Conservation (phyloP, 2,329 filamentous ascomycete genomes). For the Pseudogymnoascus sp. region DNA sequence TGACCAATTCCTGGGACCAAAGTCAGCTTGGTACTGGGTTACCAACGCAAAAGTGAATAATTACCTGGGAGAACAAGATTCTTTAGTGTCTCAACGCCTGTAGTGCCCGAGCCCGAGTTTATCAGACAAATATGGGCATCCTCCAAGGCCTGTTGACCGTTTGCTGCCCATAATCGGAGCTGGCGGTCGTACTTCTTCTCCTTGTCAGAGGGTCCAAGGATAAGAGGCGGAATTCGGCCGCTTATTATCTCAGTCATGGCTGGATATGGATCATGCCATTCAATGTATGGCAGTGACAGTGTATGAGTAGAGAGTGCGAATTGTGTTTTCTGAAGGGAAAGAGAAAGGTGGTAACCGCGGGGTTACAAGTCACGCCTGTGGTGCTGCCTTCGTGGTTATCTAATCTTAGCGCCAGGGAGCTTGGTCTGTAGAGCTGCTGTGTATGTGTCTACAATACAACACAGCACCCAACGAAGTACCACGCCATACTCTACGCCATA, state of each 20-base stretch:
- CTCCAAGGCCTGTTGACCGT: slow-evolving; percentile 82
- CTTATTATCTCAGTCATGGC: slow-evolving; percentile 24
- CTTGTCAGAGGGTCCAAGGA: slow-evolving; percentile 49
- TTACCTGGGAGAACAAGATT: slow-evolving; percentile 86
- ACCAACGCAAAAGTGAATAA: slow-evolving; percentile 13
- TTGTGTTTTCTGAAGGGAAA: neutral
- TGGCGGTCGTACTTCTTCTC: slow-evolving; percentile 87
- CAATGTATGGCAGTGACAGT: neutral
- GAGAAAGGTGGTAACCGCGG: neutral
- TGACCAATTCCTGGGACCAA: slow-evolving; percentile 60
- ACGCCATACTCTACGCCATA: neutral
- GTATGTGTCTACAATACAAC: neutral
- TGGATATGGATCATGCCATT: slow-evolving; percentile 18
- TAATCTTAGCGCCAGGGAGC: slow-evolving; percentile 2
- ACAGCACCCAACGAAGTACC: neutral
- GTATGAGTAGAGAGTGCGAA: neutral
- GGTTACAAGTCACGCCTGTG: neutral
- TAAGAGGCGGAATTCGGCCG: slow-evolving; percentile 32
- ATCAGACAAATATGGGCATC: slow-evolving; percentile 84
- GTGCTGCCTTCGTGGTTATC: slow-evolving; percentile 5
- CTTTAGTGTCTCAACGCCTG: slow-evolving; percentile 86
- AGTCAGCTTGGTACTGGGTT: neutral
- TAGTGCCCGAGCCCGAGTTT: slow-evolving; percentile 78
- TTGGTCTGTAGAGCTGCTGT: neutral
- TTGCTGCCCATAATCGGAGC: slow-evolving; percentile 88